Evolutionary conservation across 2,329 filamentous ascomycete genomes (phyloP).

Genomic region (Cytospora schulzeri): DNA sequence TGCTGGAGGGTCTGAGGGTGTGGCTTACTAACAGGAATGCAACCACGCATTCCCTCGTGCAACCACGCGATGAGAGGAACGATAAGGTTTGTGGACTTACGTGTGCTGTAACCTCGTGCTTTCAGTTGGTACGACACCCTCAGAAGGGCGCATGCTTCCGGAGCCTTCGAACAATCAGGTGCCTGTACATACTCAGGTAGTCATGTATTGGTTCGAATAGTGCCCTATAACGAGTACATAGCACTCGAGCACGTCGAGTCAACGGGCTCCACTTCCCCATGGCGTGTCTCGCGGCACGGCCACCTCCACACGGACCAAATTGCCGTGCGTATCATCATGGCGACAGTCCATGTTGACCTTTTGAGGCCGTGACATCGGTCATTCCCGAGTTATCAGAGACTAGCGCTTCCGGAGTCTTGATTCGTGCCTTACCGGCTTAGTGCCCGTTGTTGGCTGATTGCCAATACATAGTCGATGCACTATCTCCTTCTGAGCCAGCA

Average conservation of each 20-base stretch:
- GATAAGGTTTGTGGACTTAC: constrained; percentile 9
- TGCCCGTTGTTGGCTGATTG: constrained; percentile 7
- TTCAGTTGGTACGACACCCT: background rate
- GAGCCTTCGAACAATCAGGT: background rate
- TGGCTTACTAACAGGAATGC: constrained; percentile 19
- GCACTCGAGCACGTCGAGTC: background rate
- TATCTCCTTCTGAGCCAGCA: constrained; percentile 3
- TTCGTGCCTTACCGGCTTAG: background rate
- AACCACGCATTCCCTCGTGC: constrained; percentile 10
- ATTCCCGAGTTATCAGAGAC: background rate
- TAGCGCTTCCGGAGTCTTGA: background rate
- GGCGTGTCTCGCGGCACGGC: background rate
- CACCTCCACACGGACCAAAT: constrained; percentile 5
- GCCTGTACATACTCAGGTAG: background rate
- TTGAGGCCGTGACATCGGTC: background rate
- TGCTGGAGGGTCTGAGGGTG: background rate
- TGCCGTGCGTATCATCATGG: constrained; percentile 1
- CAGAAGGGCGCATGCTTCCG: background rate
- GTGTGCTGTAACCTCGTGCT: constrained; percentile 1
- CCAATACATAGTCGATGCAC: constrained; percentile 3
- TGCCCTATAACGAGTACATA: background rate
- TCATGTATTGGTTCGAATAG: background rate
- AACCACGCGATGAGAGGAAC: constrained; percentile 14
- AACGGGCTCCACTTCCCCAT: background rate
- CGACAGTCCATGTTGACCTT: background rate